These are phyloP conservation scores for Ochromonas danica DNA, from an alignment of 108 stramenopile species.

Conservation along the genomic window DNA sequence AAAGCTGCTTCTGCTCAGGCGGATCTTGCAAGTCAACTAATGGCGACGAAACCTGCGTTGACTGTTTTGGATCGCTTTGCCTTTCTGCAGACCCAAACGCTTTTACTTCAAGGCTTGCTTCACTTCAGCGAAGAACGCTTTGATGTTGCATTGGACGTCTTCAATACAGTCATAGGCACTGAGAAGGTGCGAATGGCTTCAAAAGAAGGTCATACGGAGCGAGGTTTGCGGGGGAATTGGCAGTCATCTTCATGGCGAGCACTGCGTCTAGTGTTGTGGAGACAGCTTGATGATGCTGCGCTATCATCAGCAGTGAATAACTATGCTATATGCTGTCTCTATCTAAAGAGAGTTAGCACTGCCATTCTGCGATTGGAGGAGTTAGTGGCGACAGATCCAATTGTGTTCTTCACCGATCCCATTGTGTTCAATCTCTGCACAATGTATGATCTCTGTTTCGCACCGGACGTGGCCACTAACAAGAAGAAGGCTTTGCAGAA, in stretches of 20 bases:
- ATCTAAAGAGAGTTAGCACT: slow-evolving; percentile 64
- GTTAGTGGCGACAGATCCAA: slow-evolving; percentile 72
- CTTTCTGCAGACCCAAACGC: neutral
- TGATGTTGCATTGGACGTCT: neutral
- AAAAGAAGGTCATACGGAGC: slow-evolving; percentile 53
- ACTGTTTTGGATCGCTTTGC: neutral
- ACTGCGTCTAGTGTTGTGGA: too few species aligned
- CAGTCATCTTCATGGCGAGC: too few species aligned
- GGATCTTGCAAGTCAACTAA: slow-evolving; percentile 48
- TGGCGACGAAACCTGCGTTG: neutral
- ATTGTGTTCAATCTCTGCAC: slow-evolving; percentile 87
- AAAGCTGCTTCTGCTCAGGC: slow-evolving; percentile 60
- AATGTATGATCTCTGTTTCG: slow-evolving; percentile 79
- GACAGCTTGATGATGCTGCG: slow-evolving; percentile 72
- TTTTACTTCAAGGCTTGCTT: neutral
- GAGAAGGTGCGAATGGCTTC: slow-evolving; percentile 16
- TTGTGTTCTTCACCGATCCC: slow-evolving; percentile 70
- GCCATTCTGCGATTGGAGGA: slow-evolving; percentile 69
- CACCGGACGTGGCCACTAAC: slow-evolving; percentile 63
- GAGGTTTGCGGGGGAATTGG: too few species aligned
- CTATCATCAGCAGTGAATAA: slow-evolving; percentile 71
- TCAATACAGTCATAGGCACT: neutral
- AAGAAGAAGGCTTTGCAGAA: slow-evolving; percentile 73
- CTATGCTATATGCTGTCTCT: slow-evolving; percentile 68
- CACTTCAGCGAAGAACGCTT: neutral